Evolutionary conservation across 495 filamentous ascomycete species (phyloP).

Genomic region (Xylaria castorea): DNA sequence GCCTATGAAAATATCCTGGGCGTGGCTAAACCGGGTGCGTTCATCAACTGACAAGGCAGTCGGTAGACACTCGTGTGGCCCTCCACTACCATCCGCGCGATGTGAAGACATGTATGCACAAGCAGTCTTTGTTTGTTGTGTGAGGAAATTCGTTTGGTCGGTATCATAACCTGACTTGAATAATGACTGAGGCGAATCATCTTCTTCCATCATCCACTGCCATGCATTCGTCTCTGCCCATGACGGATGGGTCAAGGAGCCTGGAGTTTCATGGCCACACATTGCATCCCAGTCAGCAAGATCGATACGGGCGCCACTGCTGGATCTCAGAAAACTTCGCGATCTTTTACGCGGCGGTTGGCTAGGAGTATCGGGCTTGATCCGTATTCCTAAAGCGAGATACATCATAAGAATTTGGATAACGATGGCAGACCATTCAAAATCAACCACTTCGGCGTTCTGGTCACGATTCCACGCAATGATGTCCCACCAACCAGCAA

Average conservation of each 20-base stretch:
- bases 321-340: constrained; percentile 39
- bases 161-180: constrained; percentile 31
- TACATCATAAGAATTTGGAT: constrained; percentile 68
- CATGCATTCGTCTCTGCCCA: constrained; percentile 75
- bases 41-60: constrained; percentile 61
- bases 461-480: constrained; percentile 69
- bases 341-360: constrained; percentile 33
- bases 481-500: constrained; percentile 77
- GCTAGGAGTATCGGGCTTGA: constrained; percentile 30
- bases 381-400: constrained; percentile 45
- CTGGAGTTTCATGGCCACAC: constrained; percentile 44
- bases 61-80: constrained; percentile 65
- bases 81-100: constrained; percentile 57
- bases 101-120: constrained; percentile 61
- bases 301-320: constrained; percentile 42
- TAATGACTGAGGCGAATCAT: constrained; percentile 39
- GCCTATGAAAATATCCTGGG: constrained; percentile 73
- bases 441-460: constrained; percentile 57
- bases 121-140: constrained; percentile 43
- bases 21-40: constrained; percentile 61
- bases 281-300: constrained; percentile 48
- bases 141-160: constrained; percentile 51
- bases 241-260: constrained; percentile 62
- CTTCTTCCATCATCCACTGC: constrained; percentile 74
- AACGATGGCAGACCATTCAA: constrained; percentile 81